These are phyloP conservation scores for Handroanthus guayacan DNA, from an alignment of 257 asterid species.

Conservation along the genomic window DNA sequence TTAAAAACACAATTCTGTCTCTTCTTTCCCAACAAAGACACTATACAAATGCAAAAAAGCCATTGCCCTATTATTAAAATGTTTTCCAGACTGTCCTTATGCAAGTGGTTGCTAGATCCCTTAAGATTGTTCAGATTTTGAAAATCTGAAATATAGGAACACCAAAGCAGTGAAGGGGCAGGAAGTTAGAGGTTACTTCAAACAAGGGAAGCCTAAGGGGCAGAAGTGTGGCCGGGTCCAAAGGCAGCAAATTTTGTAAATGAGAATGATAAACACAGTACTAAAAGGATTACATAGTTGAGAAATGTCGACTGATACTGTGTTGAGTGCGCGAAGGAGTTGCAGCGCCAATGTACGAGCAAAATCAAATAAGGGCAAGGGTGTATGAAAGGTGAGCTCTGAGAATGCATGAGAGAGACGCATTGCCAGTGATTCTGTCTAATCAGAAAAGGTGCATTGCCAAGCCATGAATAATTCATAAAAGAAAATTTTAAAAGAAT, in stretches of 20 bases:
- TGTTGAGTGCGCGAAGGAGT: slow-evolving; percentile 15
- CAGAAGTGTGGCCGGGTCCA: background rate
- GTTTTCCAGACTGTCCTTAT: slow-evolving; percentile 21
- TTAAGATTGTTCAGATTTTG: background rate
- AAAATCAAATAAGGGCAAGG: slow-evolving; percentile 14
- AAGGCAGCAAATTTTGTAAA: background rate
- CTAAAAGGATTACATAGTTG: background rate
- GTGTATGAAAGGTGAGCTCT: slow-evolving; percentile 1
- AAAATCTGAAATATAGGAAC: slow-evolving; percentile 4
- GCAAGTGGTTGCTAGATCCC: slow-evolving; percentile 2
- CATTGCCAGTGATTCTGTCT: background rate
- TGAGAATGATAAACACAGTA: slow-evolving; percentile 2
- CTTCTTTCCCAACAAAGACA: slow-evolving; percentile 18
- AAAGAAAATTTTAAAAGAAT: background rate
- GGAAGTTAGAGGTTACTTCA: background rate
- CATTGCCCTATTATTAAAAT: slow-evolving; percentile 13
- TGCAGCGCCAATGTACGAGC: slow-evolving; percentile 1
- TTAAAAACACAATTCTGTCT: background rate
- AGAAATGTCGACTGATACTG: background rate
- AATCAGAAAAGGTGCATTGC: slow-evolving; percentile 13
- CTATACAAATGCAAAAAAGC: slow-evolving; percentile 29
- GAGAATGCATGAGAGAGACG: background rate
- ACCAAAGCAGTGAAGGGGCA: background rate
- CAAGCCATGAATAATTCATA: slow-evolving; percentile 16
- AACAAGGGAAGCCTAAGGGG: slow-evolving; percentile 21